Evolutionary conservation across 345 rosid species (phyloP).

Genomic region (Dipteronia sinensis): DNA sequence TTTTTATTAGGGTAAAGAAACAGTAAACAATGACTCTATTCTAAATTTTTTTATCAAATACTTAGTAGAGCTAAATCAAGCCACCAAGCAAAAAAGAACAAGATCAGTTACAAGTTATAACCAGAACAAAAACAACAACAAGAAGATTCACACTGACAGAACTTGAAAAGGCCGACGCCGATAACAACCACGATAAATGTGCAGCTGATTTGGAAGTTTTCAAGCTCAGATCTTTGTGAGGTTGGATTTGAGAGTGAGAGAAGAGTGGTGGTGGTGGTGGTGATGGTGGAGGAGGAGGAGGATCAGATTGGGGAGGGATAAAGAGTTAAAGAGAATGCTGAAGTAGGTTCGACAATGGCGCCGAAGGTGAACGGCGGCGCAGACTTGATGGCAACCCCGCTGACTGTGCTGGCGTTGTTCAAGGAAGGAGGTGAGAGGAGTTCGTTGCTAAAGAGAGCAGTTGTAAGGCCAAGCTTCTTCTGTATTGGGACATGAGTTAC

Average conservation of each 20-base stretch:
- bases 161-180: no score
- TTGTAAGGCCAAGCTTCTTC: slow-evolving; percentile 79
- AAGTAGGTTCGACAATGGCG: slow-evolving; percentile 32
- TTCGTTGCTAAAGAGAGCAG: slow-evolving; percentile 62
- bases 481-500: no score
- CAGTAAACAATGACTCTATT: no score
- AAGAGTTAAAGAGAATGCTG: slow-evolving; percentile 30
- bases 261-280: background rate
- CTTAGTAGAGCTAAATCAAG: no score
- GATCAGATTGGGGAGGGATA: slow-evolving; percentile 46
- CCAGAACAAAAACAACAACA: no score
- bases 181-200: no score
- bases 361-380: slow-evolving; percentile 37
- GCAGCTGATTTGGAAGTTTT: slow-evolving; percentile 8
- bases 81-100: no score
- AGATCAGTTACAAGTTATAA: no score
- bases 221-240: background rate
- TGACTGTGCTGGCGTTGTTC: slow-evolving; percentile 60
- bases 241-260: slow-evolving; percentile 17
- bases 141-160: no score
- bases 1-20: no score
- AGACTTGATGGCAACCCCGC: slow-evolving; percentile 26
- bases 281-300: no score
- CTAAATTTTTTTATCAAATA: no score
- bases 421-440: slow-evolving; percentile 60